Percentiles rank a stretch among this genome's conserved stretches.
These are phyloP conservation scores for Apophysomyces sp. DNA, from an alignment of 371 early-diverging fungal species.

Conservation along the genomic window DNA sequence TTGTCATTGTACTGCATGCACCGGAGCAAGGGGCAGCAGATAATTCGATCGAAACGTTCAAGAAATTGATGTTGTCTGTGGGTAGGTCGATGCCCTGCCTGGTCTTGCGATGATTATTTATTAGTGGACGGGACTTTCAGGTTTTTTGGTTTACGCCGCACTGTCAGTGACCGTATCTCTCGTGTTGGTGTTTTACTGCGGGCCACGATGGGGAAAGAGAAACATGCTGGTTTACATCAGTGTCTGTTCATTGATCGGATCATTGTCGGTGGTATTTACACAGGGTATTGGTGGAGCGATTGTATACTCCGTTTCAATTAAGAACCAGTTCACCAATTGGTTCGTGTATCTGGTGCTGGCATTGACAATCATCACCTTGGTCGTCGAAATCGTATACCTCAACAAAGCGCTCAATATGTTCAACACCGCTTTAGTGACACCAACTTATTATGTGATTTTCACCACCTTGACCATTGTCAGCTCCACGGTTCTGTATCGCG, in stretches of 20 bases:
- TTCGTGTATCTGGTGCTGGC: conserved; percentile 83
- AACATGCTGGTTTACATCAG: conserved; percentile 85
- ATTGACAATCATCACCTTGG: conserved; percentile 72
- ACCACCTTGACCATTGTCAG: conserved; percentile 91
- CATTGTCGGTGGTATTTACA: conserved; percentile 88
- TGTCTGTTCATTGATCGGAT: conserved; percentile 87
- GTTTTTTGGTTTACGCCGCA: conserved; percentile 78
- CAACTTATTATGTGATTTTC: conserved; percentile 93
- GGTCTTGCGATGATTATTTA: neutral
- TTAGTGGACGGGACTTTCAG: conserved; percentile 21
- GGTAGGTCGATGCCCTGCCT: conserved; percentile 31
- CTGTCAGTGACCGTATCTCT: conserved; percentile 56
- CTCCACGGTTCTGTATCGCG: conserved; percentile 83
- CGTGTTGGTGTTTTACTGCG: conserved; percentile 73
- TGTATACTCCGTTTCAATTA: conserved; percentile 77
- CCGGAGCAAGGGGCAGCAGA: conserved; percentile 78
- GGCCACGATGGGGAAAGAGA: conserved; percentile 80
- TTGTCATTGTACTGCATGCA: conserved; percentile 88
- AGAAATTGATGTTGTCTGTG: conserved; percentile 71
- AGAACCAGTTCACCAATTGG: conserved; percentile 86
- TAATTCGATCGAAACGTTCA: conserved; percentile 78
- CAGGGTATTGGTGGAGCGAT: conserved; percentile 93
- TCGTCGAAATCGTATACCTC: conserved; percentile 91
- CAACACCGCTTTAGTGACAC: conserved; percentile 88
- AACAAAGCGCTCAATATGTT: conserved; percentile 95